Conservation (phyloP, 306 rosid genomes). For the Corylus heterophylla region DNA sequence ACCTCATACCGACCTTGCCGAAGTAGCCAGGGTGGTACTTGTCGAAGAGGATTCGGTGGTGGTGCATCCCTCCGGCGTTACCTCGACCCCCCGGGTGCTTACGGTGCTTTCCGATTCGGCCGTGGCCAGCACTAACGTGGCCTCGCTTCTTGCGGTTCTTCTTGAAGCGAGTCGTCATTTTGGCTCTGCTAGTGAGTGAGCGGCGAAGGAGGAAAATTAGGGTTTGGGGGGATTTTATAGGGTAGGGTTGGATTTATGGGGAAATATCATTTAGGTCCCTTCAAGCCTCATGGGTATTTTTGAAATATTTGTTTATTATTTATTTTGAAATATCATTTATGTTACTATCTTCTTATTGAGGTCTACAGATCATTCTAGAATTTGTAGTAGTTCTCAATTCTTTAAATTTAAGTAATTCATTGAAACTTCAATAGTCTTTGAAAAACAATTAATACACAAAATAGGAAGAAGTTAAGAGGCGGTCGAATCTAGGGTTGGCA, state of each 20-base stretch:
- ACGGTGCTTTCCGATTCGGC: conserved; percentile 73
- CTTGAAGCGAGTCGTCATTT: conserved; percentile 75
- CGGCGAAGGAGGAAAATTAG: conserved; percentile 23
- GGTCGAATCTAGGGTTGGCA: too few relatives aligned
- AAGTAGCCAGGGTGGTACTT: conserved; percentile 81
- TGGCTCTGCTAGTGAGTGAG: conserved; percentile 6
- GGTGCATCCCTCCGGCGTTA: conserved; percentile 88
- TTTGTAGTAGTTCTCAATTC: too few relatives aligned
- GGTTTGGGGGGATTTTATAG: conserved; percentile 32
- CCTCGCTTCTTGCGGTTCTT: conserved; percentile 87
- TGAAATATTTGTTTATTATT: not conserved
- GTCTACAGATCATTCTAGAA: too few relatives aligned
- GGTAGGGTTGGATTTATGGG: not conserved
- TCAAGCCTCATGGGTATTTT: not conserved
- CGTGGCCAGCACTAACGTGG: conserved; percentile 83
- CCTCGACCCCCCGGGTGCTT: conserved; percentile 83
- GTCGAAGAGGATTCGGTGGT: conserved; percentile 82
- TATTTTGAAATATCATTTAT: not conserved
- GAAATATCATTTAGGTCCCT: not conserved
- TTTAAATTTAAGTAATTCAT: too few relatives aligned
- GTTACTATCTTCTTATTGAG: too few relatives aligned
- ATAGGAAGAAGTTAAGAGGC: too few relatives aligned
- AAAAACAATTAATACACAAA: too few relatives aligned
- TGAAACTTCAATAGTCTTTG: too few relatives aligned
- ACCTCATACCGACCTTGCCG: conserved; percentile 80